Evolutionary conservation across 768 basidiomycete species (phyloP).

Genomic region (Phaffia tasmanica): DNA sequence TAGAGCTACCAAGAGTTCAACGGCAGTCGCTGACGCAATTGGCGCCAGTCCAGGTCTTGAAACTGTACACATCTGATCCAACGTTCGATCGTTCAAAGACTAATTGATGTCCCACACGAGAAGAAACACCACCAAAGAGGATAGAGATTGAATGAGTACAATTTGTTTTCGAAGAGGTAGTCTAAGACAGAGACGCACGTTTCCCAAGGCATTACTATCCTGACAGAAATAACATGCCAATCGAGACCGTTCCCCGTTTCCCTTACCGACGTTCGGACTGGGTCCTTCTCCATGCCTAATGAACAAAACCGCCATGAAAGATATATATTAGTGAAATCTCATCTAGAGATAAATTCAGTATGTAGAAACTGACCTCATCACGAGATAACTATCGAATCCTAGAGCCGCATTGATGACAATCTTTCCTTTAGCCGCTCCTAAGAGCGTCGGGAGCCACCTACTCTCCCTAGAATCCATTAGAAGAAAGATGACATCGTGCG

Average conservation of each 20-base stretch:
- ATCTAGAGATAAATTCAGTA: slow-evolving; percentile 37
- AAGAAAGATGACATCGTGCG: slow-evolving; percentile 81
- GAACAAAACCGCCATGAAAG: background rate
- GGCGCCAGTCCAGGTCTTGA: slow-evolving; percentile 88
- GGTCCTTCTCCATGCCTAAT: slow-evolving; percentile 14
- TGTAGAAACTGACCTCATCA: slow-evolving; percentile 86
- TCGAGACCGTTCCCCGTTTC: slow-evolving; percentile 29
- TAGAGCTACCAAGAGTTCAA: slow-evolving; percentile 78
- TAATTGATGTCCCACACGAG: slow-evolving; percentile 26
- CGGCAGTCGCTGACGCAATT: slow-evolving; percentile 81
- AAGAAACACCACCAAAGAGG: background rate
- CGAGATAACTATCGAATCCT: slow-evolving; percentile 90
- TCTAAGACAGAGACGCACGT: slow-evolving; percentile 47
- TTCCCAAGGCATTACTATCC: slow-evolving; percentile 89
- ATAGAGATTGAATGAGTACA: too few species aligned
- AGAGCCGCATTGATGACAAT: slow-evolving; percentile 88
- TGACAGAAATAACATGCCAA: slow-evolving; percentile 98
- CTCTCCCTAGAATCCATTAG: slow-evolving; percentile 98
- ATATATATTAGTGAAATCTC: slow-evolving; percentile 28
- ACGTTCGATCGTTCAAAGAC: slow-evolving; percentile 74
- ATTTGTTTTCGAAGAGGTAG: too few species aligned
- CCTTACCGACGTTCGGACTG: background rate
- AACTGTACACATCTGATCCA: slow-evolving; percentile 99
- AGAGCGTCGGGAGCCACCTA: slow-evolving; percentile 85
- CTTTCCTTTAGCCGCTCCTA: slow-evolving; percentile 78